Evolutionary conservation across 805 yeast genomes (phyloP), one percentile per base, ranked within the genome.

Genomic region (Ogataea kodamae): DNA sequence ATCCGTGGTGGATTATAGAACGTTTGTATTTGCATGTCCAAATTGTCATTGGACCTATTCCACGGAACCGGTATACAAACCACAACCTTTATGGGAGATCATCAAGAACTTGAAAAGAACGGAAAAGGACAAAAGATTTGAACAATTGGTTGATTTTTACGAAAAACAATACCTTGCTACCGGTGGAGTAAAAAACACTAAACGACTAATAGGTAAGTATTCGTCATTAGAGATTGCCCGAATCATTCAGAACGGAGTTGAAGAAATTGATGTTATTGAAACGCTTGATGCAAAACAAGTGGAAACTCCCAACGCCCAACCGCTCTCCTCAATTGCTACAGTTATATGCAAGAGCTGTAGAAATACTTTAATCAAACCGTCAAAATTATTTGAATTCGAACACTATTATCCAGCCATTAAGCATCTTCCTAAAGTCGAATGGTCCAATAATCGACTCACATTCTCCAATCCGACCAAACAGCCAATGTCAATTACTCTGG

Each of bases 21-120:
- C 52, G 3, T 71, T 70, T 39, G 34, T 31, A 6, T 68, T 72
- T 34, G 43, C 40, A 9, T 72, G 78, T 47, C 40, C 44, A 3
- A 45, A 35, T 30, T 64, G 73, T 40, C 27, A 37, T 3, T 72
- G 62, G 52, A 18, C 9, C 0, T 71, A 59, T 37, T 35, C 43
- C 11, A 65, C 76, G 1, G 60, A 56, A 1, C 35, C 61, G 4
- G 57, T 70, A 6, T 48, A 52, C 13, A 67, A 59, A 33, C 76
- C 76, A 1, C 65, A 58, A 29, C 56, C 74, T 5, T 40, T 72
- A 24, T 25, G 39, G 5, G 44, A 52, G 2, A 60, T 64, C 8
- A 42, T 64, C 10, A 40, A 32, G 9, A 19, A 39, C 1, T 47
- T 52, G 12, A 33, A 37, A 4, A 37, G 32, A 3, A 22, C 23